Conservation (phyloP, 805 yeast species). For the Brettanomyces sp. region DNA sequence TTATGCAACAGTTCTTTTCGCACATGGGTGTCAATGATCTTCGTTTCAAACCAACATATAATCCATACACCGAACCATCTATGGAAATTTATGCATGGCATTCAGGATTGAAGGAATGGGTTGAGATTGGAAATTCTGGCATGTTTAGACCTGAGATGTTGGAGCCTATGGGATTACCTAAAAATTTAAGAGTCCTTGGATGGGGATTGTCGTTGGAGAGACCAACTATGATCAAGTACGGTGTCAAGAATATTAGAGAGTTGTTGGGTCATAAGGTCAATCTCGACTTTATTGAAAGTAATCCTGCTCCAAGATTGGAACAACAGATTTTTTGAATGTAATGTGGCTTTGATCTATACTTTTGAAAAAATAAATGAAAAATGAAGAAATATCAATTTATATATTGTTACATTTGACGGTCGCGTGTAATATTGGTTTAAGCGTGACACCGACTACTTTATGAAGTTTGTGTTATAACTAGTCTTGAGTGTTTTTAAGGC, state of each 20-base stretch:
- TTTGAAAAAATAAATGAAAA: no score
- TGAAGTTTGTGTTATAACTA: no score
- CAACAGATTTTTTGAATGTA: conserved; percentile 1
- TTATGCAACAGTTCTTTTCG: conserved; percentile 94
- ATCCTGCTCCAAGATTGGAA: conserved; percentile 96
- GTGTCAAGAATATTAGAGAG: conserved; percentile 92
- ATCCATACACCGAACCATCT: conserved; percentile 98
- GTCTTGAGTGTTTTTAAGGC: no score
- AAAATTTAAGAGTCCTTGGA: conserved; percentile 87
- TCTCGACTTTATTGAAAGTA: conserved; percentile 86
- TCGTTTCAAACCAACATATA: conserved; percentile 97
- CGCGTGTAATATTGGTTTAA: no score
- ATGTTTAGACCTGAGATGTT: conserved; percentile 99
- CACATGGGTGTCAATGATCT: conserved; percentile 95
- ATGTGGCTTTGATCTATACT: no score
- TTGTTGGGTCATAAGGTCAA: conserved; percentile 94
- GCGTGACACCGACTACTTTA: no score
- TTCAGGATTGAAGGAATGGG: conserved; percentile 92
- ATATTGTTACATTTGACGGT: no score
- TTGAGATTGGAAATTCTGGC: conserved; percentile 98
- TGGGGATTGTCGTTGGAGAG: conserved; percentile 97
- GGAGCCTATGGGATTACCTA: conserved; percentile 96
- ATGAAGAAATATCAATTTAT: no score
- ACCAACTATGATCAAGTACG: conserved; percentile 98
- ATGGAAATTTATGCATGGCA: conserved; percentile 97